Evolutionary conservation across 1,284 basidiomycete species (phyloP).

Genomic region (Apiotrichum veenhuisii): DNA sequence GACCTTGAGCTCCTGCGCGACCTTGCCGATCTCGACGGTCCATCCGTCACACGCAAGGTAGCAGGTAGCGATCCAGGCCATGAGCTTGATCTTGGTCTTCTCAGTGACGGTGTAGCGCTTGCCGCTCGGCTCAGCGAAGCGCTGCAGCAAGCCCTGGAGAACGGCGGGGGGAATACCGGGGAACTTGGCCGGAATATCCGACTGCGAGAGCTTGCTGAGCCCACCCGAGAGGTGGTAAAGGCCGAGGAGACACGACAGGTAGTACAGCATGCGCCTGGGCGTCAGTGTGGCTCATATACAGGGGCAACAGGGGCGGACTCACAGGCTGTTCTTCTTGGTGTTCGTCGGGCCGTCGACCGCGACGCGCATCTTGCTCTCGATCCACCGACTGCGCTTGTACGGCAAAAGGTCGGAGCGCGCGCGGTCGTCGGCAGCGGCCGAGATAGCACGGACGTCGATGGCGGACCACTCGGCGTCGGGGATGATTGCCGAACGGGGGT

Average conservation of each 20-base stretch:
- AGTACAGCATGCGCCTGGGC: slow-evolving; percentile 68
- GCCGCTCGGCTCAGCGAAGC: slow-evolving; percentile 68
- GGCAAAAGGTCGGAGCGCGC: slow-evolving; percentile 61
- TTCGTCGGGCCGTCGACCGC: slow-evolving; percentile 16
- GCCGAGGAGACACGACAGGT: slow-evolving; percentile 70
- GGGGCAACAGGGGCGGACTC: slow-evolving; percentile 24
- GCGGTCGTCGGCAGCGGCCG: slow-evolving; percentile 59
- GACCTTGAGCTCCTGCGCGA: slow-evolving; percentile 71
- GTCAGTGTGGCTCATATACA: not conserved
- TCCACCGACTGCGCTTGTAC: slow-evolving; percentile 62
- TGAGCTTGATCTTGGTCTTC: slow-evolving; percentile 63
- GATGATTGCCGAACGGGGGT: slow-evolving; percentile 70
- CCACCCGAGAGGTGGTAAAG: slow-evolving; percentile 56
- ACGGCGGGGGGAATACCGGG: slow-evolving; percentile 61
- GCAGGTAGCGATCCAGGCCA: slow-evolving; percentile 73
- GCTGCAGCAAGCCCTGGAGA: slow-evolving; percentile 67
- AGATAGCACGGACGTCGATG: slow-evolving; percentile 46
- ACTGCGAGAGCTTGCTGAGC: slow-evolving; percentile 20
- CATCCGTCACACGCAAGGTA: slow-evolving; percentile 74
- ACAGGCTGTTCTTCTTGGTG: slow-evolving; percentile 58
- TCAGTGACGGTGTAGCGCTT: slow-evolving; percentile 65
- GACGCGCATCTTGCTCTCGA: slow-evolving; percentile 49
- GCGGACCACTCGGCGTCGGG: slow-evolving; percentile 60
- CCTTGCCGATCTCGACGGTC: slow-evolving; percentile 61
- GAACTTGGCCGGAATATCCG: slow-evolving; percentile 57